Evolutionary conservation across 2,329 filamentous ascomycete species (phyloP).

Genomic region (Cercospora beticola): DNA sequence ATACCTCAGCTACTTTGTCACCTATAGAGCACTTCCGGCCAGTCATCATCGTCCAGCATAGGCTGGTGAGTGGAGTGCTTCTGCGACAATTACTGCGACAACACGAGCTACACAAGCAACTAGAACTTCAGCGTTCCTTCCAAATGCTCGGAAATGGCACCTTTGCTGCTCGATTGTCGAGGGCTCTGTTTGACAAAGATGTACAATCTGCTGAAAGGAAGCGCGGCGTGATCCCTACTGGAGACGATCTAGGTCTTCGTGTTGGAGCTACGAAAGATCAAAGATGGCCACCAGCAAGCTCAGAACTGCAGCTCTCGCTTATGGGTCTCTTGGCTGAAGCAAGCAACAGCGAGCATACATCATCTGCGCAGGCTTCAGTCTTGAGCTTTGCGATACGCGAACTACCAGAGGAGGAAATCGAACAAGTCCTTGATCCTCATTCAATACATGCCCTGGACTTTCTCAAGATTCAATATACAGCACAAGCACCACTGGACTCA

Average conservation of each 20-base stretch:
- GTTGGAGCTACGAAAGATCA: slow-evolving; percentile 70
- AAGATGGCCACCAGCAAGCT: slow-evolving; percentile 86
- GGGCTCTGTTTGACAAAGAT: slow-evolving; percentile 81
- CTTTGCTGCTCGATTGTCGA: slow-evolving; percentile 75
- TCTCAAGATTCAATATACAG: slow-evolving; percentile 78
- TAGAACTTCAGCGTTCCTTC: slow-evolving; percentile 74
- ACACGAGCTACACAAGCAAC: slow-evolving; percentile 69
- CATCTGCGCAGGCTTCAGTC: slow-evolving; percentile 42
- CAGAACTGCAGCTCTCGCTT: slow-evolving; percentile 83
- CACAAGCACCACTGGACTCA: slow-evolving; percentile 67
- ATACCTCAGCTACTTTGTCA: neutral
- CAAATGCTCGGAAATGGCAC: slow-evolving; percentile 82
- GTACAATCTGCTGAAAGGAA: slow-evolving; percentile 75
- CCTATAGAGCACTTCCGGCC: slow-evolving; percentile 45
- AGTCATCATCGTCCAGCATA: slow-evolving; percentile 70
- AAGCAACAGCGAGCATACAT: neutral
- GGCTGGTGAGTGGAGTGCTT: slow-evolving; percentile 73
- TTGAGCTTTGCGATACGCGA: slow-evolving; percentile 77
- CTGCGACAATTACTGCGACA: slow-evolving; percentile 73
- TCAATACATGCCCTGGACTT: slow-evolving; percentile 91
- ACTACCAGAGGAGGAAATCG: slow-evolving; percentile 73
- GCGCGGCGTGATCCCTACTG: slow-evolving; percentile 65
- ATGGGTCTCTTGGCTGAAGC: slow-evolving; percentile 57
- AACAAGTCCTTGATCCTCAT: slow-evolving; percentile 77
- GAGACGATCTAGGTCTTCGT: slow-evolving; percentile 76